Conservation (phyloP, 2,329 filamentous ascomycete species). For the Pseudocercospora pini-densiflorae region DNA sequence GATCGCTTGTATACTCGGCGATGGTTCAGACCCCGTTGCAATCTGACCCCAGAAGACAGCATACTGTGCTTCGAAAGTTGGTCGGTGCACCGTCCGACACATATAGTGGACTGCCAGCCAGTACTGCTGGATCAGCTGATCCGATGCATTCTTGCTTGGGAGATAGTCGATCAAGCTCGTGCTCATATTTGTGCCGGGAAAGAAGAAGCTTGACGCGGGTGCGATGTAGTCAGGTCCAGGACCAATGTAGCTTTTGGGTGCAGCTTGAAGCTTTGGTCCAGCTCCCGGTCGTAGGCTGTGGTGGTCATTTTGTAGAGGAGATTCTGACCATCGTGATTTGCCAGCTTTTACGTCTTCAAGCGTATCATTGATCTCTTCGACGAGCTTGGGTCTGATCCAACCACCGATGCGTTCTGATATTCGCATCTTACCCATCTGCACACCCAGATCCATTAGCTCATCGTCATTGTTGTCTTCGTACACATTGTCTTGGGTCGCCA, state of each 20-base stretch:
- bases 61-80: conserved; percentile 69
- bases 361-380: conserved; percentile 64
- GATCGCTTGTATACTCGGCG: conserved; percentile 67
- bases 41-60: conserved; percentile 68
- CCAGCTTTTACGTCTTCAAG: conserved; percentile 37
- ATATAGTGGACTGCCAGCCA: conserved; percentile 71
- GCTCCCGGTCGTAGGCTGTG: conserved; percentile 25
- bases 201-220: conserved; percentile 70
- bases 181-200: conserved; percentile 56
- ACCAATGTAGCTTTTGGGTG: conserved; percentile 58
- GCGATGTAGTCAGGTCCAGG: conserved; percentile 70
- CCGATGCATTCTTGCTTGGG: conserved; percentile 61
- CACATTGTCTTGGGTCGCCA: conserved; percentile 67
- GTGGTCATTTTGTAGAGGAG: conserved; percentile 25
- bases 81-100: conserved; percentile 68
- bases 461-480: conserved; percentile 70
- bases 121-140: conserved; percentile 69
- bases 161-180: conserved; percentile 64
- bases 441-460: conserved; percentile 72
- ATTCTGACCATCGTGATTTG: conserved; percentile 30
- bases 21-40: conserved; percentile 63
- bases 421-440: conserved; percentile 71
- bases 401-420: conserved; percentile 77
- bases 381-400: conserved; percentile 70
- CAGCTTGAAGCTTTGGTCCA: conserved; percentile 31